Evolutionary conservation across 495 filamentous ascomycete genomes (phyloP), one percentile per base, ranked within the genome.

Genomic region (Lasiosphaeria hispida): DNA sequence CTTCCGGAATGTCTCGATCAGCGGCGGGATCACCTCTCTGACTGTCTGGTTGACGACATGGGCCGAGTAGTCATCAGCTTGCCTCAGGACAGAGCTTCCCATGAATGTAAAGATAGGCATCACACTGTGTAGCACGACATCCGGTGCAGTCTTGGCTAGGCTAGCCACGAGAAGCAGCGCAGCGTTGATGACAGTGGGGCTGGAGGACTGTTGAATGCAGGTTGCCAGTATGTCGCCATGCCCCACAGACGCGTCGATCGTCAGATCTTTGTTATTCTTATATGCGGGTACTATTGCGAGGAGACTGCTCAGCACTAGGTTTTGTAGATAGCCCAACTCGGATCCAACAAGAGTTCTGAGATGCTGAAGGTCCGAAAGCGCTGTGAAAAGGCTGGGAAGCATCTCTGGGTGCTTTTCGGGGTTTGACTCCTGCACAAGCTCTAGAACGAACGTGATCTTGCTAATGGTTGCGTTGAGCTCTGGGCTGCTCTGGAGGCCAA

Each of bases 51-150:
- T 88, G 58, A 97, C 91, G 23, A 97, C 92, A 64, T 95, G 87
- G 4, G 91, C 91, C 5, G 94, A 97, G 72, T 94, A 97, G 40
- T 97, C 92, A 65, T 98, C 94, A 59, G 91, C 87, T 73, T 95
- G 91, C 34, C 87, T 84, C 17, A 98, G 81, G 9, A 96, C 85
- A 23, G 88, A 93, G 33, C 86, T 85, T 38, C 91, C 89, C 90
- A 97, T 96, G 72, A 96, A 97, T 0, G 94, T 97, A 73, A 98
- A 98, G 37, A 98, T 92, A 6, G 95, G 95, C 94, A 98, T 97
- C 50, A 98, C 89, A 58, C 90, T 96, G 68, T 98, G 92, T 50
- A 97, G 80, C 9, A 98, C 89, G 18, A 91, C 72, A 64, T 96
- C 90, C 1, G 94, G 94, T 0, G 88, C 87, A 63, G 90, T 88